Conservation (phyloP, 106 monocot genomes). For the Platanthera guangdongensis region DNA sequence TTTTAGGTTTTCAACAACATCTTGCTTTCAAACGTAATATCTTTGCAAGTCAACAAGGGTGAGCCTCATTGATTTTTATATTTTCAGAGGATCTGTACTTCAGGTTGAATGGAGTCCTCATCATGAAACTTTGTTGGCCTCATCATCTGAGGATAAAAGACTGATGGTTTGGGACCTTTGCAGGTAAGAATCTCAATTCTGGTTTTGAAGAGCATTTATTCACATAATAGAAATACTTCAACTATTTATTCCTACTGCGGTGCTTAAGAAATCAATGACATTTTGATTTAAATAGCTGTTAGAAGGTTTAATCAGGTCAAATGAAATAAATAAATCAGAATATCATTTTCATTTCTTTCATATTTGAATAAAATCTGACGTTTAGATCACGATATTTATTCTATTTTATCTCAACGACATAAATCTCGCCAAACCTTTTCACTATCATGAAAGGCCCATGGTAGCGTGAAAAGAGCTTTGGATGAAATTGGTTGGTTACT, state of each 20-base stretch:
- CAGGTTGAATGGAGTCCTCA: slow-evolving; percentile 98
- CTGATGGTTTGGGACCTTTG: slow-evolving; percentile 88
- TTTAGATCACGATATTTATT: background rate
- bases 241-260: background rate
- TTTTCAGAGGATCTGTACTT: slow-evolving; percentile 50
- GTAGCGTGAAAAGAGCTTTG: too few species aligned
- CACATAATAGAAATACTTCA: background rate
- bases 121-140: slow-evolving; percentile 82
- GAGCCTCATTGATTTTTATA: background rate
- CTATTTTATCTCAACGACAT: too few species aligned
- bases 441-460: too few species aligned
- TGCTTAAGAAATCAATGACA: background rate
- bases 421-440: too few species aligned
- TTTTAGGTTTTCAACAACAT: background rate
- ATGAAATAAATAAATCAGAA: background rate
- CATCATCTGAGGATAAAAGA: slow-evolving; percentile 72
- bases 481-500: too few species aligned
- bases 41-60: background rate
- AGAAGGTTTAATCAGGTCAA: too few species aligned
- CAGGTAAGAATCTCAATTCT: slow-evolving; percentile 37
- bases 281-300: background rate
- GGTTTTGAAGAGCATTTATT: background rate
- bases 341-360: background rate
- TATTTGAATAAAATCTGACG: background rate
- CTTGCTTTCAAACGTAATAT: background rate